Conservation (phyloP, 129 eudicot species). For the Smallanthus sonchifolius region DNA sequence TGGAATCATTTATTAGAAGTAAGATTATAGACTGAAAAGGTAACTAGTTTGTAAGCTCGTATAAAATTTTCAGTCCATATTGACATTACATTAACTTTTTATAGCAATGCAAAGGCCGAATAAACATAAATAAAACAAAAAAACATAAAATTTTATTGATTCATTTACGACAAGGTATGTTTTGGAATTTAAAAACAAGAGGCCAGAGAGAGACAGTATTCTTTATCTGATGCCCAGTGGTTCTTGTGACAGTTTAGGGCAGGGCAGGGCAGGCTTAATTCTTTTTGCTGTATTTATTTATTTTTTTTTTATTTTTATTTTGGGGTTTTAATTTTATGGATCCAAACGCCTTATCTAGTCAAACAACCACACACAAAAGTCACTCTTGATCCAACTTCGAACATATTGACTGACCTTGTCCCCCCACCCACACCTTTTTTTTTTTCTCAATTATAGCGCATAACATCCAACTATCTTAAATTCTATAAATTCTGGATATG, state of each 20-base stretch:
- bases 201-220: not conserved
- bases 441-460: conserved; percentile 23
- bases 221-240: conserved; percentile 1
- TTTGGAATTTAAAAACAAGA: not conserved
- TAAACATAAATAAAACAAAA: no score
- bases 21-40: no score
- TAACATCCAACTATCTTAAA: not conserved
- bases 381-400: conserved; percentile 48
- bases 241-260: conserved; percentile 20
- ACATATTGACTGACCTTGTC: conserved; percentile 48
- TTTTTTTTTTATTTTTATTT: not conserved
- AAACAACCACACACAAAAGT: conserved; percentile 41
- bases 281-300: not conserved
- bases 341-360: conserved; percentile 36
- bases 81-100: no score
- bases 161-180: not conserved
- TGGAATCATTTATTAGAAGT: no score
- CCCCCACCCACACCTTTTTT: not conserved
- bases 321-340: not conserved
- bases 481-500: no score
- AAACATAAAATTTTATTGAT: not conserved
- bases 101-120: no score
- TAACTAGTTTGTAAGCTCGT: no score
- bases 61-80: no score
- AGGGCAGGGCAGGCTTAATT: conserved; percentile 19